Conservation (phyloP, 139 green algal genomes). For the Closterium sp. region DNA sequence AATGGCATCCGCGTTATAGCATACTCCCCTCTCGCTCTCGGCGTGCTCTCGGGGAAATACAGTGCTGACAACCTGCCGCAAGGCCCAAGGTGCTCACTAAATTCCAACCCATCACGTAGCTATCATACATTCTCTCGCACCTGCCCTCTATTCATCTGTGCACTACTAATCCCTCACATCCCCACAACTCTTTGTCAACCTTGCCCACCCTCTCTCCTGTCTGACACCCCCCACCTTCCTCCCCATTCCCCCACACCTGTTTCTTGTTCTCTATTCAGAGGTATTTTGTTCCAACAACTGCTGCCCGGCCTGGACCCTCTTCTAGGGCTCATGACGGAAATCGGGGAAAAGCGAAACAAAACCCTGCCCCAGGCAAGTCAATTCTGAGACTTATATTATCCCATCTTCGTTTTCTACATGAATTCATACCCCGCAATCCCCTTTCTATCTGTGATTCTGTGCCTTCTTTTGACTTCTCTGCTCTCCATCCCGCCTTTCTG, state of each 20-base stretch:
- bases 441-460: no score
- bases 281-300: slow-evolving; percentile 76
- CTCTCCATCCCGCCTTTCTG: no score
- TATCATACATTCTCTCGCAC: no score
- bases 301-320: slow-evolving; percentile 73
- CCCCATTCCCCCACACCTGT: no score
- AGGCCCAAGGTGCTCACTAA: slow-evolving; percentile 58
- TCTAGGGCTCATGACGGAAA: slow-evolving; percentile 59
- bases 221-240: background rate
- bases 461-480: no score
- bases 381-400: no score
- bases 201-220: background rate
- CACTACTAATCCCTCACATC: no score
- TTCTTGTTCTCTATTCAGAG: slow-evolving; percentile 41
- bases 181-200: no score
- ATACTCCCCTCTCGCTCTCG: slow-evolving; percentile 88
- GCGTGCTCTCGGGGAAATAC: slow-evolving; percentile 84
- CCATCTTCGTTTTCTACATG: no score
- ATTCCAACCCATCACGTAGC: no score
- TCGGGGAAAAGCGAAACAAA: slow-evolving; percentile 69
- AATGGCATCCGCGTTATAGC: slow-evolving; percentile 85
- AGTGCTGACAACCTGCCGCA: slow-evolving; percentile 54
- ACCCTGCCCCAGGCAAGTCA: slow-evolving; percentile 49
- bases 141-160: no score
- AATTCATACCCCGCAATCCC: no score